Percentiles rank a stretch among this genome's conserved stretches.
phyloP scores from a whole-genome alignment of 2,329 filamentous ascomycete species.

The Stachybotrys echinatus region DNA sequence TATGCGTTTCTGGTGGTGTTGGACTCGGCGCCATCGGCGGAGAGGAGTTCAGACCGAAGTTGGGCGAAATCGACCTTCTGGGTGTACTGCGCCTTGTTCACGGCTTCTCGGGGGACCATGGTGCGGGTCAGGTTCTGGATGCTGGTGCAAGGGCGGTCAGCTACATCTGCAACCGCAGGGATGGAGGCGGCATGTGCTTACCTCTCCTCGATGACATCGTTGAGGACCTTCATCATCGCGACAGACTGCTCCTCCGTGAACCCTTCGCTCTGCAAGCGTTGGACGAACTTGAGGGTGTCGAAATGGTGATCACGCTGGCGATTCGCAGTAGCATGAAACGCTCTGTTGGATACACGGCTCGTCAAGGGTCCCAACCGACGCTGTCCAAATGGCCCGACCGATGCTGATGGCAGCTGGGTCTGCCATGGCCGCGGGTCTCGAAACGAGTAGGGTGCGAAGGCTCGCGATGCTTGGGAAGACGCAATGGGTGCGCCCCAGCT shows the following conservation, averaged over 20 bases:
- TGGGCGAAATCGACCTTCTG: constrained; percentile 98
- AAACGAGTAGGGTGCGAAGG: constrained; percentile 10
- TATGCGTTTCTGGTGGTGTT: constrained; percentile 84
- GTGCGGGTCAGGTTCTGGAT: constrained; percentile 97
- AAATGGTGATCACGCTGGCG: constrained; percentile 83
- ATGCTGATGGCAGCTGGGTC: neutral
- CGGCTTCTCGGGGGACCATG: constrained; percentile 95
- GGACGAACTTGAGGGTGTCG: constrained; percentile 95
- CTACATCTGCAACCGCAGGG: no score
- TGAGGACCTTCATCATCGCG: constrained; percentile 97
- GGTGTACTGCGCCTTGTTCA: constrained; percentile 72
- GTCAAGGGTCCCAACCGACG: neutral
- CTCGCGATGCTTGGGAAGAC: constrained; percentile 14
- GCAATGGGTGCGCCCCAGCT: constrained; percentile 40
- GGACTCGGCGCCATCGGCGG: constrained; percentile 85
- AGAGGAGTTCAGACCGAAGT: constrained; percentile 87
- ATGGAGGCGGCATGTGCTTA: constrained; percentile 18
- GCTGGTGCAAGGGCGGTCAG: constrained; percentile 32
- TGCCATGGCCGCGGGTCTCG: constrained; percentile 9
- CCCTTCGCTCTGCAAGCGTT: constrained; percentile 81
- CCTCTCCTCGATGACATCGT: constrained; percentile 96
- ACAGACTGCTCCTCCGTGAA: constrained; percentile 94
- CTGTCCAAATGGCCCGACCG: neutral
- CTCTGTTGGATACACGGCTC: neutral
- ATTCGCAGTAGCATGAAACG: constrained; percentile 61